A percentile compares a stretch with the other conserved stretches of the same genome.
Evolutionary conservation across 129 eudicot species (phyloP).

Genomic region (Lactuca sativa): DNA sequence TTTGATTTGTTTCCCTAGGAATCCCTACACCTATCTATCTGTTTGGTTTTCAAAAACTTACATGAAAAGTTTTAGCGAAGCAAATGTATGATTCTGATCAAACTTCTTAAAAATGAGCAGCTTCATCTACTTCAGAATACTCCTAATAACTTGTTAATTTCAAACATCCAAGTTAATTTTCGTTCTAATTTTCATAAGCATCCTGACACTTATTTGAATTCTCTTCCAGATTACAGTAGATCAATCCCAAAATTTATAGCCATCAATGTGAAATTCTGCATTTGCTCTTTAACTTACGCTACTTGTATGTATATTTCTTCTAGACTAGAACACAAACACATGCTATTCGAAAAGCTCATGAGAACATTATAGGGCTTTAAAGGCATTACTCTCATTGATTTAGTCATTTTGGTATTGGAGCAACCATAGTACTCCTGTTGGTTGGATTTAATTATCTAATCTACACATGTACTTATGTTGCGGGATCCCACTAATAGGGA

Average conservation of each 20-base stretch:
- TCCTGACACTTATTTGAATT: not conserved
- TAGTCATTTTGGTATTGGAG: not conserved
- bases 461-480: too few relatives aligned
- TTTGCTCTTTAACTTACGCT: conserved; percentile 12
- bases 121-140: conserved; percentile 1
- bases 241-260: not conserved
- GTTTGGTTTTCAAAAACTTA: not conserved
- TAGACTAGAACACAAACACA: conserved; percentile 94
- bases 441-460: too few relatives aligned
- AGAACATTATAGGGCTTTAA: conserved; percentile 85
- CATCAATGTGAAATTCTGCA: not conserved
- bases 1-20: not conserved
- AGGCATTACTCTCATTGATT: conserved; percentile 36
- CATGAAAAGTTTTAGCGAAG: not conserved
- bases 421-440: too few relatives aligned
- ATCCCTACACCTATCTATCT: too few relatives aligned
- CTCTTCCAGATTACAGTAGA: not conserved
- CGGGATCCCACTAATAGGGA: too few relatives aligned
- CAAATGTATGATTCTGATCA: conserved; percentile 7
- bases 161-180: conserved; percentile 6
- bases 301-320: not conserved
- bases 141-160: conserved; percentile 16
- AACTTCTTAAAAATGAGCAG: not conserved
- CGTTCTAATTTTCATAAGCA: conserved; percentile 1
- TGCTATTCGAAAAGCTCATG: conserved; percentile 93